These are phyloP conservation scores for Lentinus tigrinus DNA, from an alignment of 768 basidiomycete species.

Conservation along the genomic window DNA sequence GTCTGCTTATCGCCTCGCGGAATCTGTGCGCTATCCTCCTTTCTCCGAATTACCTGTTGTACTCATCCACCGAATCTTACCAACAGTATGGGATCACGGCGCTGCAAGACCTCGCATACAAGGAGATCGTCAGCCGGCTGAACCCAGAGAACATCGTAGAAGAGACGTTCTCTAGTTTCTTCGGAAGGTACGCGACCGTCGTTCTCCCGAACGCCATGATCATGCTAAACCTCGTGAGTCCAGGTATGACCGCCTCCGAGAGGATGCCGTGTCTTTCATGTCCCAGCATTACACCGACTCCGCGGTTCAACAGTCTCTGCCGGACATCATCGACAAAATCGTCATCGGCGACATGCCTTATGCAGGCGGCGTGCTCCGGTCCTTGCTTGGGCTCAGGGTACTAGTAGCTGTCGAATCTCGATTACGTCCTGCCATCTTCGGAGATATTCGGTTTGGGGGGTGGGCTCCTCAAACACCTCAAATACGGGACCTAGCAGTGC, in stretches of 20 bases:
- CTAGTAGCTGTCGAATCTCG: not conserved
- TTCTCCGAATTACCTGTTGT: not conserved
- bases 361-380: slow-evolving; percentile 4
- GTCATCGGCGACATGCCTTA: slow-evolving; percentile 11
- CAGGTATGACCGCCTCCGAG: slow-evolving; percentile 17
- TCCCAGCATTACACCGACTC: slow-evolving; percentile 1
- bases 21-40: slow-evolving; percentile 9
- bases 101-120: slow-evolving; percentile 17
- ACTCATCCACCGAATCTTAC: not conserved
- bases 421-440: no score
- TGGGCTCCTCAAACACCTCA: no score
- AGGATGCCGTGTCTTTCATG: slow-evolving; percentile 12
- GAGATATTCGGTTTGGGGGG: no score
- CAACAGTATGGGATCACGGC: slow-evolving; percentile 20
- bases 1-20: slow-evolving; percentile 24
- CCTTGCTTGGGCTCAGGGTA: slow-evolving; percentile 7
- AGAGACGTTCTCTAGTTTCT: slow-evolving; percentile 27
- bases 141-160: slow-evolving; percentile 19
- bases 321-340: not conserved
- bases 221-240: no score
- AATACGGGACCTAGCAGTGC: no score
- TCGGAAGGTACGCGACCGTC: slow-evolving; percentile 15
- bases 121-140: slow-evolving; percentile 8
- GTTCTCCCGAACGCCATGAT: no score
- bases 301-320: not conserved